Evolutionary conservation across 108 stramenopile species (phyloP), one percentile per base, ranked within the genome.

Genomic region (Discostella pseudostelligera): DNA sequence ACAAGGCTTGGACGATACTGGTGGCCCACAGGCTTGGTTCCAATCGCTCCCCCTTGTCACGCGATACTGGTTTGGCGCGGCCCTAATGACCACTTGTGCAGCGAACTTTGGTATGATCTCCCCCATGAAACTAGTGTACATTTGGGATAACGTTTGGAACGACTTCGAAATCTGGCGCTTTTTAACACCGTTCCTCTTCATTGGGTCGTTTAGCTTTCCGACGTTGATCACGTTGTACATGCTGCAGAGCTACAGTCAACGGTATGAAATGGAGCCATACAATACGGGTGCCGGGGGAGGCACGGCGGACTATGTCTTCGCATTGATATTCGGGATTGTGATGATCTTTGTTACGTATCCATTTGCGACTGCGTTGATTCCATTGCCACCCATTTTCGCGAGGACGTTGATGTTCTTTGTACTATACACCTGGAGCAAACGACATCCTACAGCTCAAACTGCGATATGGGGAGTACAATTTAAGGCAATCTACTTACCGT

Each of bases 381-480:
- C 67, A 24, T 13, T 72, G 14, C 63, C 84, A 16, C 87, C 87
- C 11, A 57, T 87, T 0, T 87, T 95, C 77, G 68, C 72, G 28
- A 66, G 68, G n/a, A 90, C 82, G 28, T 40, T 95, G 61, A 84
- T 83, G 43, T 90, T 80, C 55, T 88, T 80, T 63, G 90, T 93
- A 20, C 74, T 95, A 49, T 95, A 95, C 76, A 70, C 81, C 49
- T 93, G 92, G 95, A 79, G 83, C 55, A 87, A 87, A 75, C 80
- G 84, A 13, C 80, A 96, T 67, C 90, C 90, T 1, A 89, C 81
- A 13, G 72, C 83, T 39, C 81, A 80, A 20, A 81, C 89, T 44
- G 86, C 87, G 67, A 90, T 96, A 36, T 96, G 90, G 89, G 95
- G 92, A 24, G 67, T 96, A 44, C 87, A 87, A 40, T 59, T 96